Conservation (phyloP, 2,329 filamentous ascomycete genomes). For the Pseudogymnoascus sp. region DNA sequence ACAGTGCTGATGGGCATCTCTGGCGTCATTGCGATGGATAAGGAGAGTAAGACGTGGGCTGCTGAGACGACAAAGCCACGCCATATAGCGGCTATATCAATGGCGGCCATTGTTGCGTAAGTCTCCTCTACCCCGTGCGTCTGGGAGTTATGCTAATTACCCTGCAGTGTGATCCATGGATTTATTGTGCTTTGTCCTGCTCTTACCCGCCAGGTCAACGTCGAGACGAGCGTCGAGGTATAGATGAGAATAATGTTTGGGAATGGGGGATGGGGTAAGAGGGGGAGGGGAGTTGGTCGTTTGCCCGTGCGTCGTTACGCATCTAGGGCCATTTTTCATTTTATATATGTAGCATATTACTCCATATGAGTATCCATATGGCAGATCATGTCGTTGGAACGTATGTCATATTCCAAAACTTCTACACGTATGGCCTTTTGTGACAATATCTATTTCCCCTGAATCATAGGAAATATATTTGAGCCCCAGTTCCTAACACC, state of each 20-base stretch:
- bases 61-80: not conserved
- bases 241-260: not conserved
- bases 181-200: slow-evolving; percentile 1
- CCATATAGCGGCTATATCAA: not conserved
- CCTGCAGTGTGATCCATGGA: not conserved
- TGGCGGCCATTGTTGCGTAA: not conserved
- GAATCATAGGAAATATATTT: not conserved
- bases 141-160: not conserved
- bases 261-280: not conserved
- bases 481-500: not conserved
- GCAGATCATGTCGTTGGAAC: not conserved
- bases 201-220: not conserved
- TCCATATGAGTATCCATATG: not conserved
- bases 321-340: not conserved
- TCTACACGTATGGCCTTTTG: not conserved
- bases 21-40: not conserved
- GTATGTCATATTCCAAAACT: not conserved
- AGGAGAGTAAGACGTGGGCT: not conserved
- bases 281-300: not conserved
- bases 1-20: not conserved
- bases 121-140: not conserved
- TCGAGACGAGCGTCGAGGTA: not conserved
- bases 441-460: not conserved
- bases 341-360: not conserved
- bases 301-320: not conserved